Evolutionary conservation across 1,284 basidiomycete species (phyloP), one percentile per base, ranked within the genome.

Genomic region (Apiotrichum akiyoshidainum): DNA sequence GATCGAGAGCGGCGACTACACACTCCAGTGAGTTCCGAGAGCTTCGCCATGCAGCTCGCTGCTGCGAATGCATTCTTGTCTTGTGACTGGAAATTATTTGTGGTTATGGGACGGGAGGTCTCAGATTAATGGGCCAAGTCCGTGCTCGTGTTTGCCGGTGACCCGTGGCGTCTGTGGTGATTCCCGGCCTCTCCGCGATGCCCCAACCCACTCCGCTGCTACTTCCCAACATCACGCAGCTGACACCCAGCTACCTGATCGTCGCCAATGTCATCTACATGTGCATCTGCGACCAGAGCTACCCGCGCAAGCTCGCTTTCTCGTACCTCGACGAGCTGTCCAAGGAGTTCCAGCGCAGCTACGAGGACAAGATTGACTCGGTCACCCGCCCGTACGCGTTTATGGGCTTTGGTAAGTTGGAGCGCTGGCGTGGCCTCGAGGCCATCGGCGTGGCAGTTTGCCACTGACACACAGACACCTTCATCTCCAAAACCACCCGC

Each of bases 401-500:
- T 75, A 89, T 96, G 65, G 92, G 92, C 52, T 97, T 97, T 72
- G 92, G 92, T 92, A 70, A 67, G 87, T 80, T 8, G 13, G 46
- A 33, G 46, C 46, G 37, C 11, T 37, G 4, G 37, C 37, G 37
- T 11, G 37, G 12, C 37, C 14, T 37, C 37, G 14, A 10, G 2
- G 14, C 5, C 37, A 16, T 37, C 12, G 8, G 7, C 13, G 37
- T 37, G 37, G 14, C 37, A 41, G 17, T 4, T 16, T 4, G 5
- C 12, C 47, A 39, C 19, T 51, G 11, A 40, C 37, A 14, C 33
- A 21, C 67, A 92, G 95, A 98, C 76, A 97, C 95, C 0, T 99
- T 99, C 80, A 98, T 99, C 86, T 92, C 91, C 56, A 96, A 97
- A 76, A 99, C 95, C 5, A 91, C 94, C 13, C 85, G 95, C 54